phyloP scores from a whole-genome alignment of 1,284 basidiomycete species.

The Puccinia hordei region DNA sequence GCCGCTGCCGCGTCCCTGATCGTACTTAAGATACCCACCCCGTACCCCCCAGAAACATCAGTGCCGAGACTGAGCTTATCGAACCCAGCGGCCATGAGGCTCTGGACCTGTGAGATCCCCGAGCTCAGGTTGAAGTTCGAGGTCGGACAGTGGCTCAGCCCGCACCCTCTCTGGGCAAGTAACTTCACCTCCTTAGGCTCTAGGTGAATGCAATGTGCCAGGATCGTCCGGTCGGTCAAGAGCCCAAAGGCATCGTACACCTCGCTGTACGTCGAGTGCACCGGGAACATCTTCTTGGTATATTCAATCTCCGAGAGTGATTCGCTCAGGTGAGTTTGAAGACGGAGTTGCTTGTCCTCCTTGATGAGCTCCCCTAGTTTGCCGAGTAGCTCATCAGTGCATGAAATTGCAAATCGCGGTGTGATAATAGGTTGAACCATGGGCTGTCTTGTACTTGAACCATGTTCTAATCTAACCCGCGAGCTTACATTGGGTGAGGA shows the following conservation, averaged over 20 bases:
- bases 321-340: slow-evolving; percentile 93
- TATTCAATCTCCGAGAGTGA: slow-evolving; percentile 74
- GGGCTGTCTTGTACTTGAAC: neutral
- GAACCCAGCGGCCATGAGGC: slow-evolving; percentile 77
- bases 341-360: slow-evolving; percentile 64
- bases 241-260: slow-evolving; percentile 82
- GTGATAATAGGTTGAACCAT: slow-evolving; percentile 88
- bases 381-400: slow-evolving; percentile 72
- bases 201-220: slow-evolving; percentile 87
- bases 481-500: neutral
- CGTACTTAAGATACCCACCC: slow-evolving; percentile 77
- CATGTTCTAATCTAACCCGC: slow-evolving; percentile 12
- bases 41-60: slow-evolving; percentile 87
- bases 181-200: slow-evolving; percentile 71
- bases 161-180: slow-evolving; percentile 70
- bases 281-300: slow-evolving; percentile 69
- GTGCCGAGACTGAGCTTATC: slow-evolving; percentile 85
- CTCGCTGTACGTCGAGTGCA: slow-evolving; percentile 59
- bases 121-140: slow-evolving; percentile 83
- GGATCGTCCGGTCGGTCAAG: slow-evolving; percentile 75
- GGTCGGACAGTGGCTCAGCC: slow-evolving; percentile 88
- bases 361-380: slow-evolving; percentile 67
- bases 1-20: slow-evolving; percentile 80
- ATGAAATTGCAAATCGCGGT: slow-evolving; percentile 93
- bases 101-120: slow-evolving; percentile 76